These are phyloP conservation scores for Amanita molliuscula DNA, from an alignment of 768 basidiomycete genomes.

Conservation along the genomic window DNA sequence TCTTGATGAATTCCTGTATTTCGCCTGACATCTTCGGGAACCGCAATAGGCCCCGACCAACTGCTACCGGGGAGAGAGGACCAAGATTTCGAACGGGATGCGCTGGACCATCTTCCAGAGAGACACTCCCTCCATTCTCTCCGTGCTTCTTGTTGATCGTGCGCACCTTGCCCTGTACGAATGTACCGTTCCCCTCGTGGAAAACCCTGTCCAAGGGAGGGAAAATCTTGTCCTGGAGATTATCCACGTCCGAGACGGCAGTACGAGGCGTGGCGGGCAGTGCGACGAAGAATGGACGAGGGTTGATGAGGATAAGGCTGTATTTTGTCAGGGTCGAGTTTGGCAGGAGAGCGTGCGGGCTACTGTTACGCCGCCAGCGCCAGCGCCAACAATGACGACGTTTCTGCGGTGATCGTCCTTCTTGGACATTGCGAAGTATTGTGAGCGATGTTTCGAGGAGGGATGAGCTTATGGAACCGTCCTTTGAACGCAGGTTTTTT, in stretches of 20 bases:
- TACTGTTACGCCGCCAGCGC: conserved; percentile 31
- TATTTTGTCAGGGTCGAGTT: conserved; percentile 34
- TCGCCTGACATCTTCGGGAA: conserved; percentile 18
- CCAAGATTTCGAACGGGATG: conserved; percentile 38
- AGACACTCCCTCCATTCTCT: conserved; percentile 28
- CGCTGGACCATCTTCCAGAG: conserved; percentile 33
- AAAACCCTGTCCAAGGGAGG: conserved; percentile 39
- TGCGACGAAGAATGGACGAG: conserved; percentile 35
- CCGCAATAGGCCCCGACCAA: conserved; percentile 30
- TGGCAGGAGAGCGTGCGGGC: conserved; percentile 33
- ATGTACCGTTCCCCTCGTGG: conserved; percentile 27
- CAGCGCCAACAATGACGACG: conserved; percentile 45
- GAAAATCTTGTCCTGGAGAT: conserved; percentile 21
- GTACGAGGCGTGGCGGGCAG: conserved; percentile 40
- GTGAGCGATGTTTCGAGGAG: neutral
- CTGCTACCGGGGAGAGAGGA: conserved; percentile 43
- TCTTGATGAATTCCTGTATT: conserved; percentile 14
- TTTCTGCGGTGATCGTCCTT: conserved; percentile 15
- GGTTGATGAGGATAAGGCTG: conserved; percentile 39
- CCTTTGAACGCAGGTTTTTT: neutral
- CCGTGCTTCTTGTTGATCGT: conserved; percentile 16
- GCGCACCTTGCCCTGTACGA: conserved; percentile 24
- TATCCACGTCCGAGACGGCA: conserved; percentile 27
- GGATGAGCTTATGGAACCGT: too few species aligned
- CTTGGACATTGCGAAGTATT: neutral